These are phyloP conservation scores for Fistulifera solaris DNA, from an alignment of 108 stramenopile genomes.

Conservation along the genomic window DNA sequence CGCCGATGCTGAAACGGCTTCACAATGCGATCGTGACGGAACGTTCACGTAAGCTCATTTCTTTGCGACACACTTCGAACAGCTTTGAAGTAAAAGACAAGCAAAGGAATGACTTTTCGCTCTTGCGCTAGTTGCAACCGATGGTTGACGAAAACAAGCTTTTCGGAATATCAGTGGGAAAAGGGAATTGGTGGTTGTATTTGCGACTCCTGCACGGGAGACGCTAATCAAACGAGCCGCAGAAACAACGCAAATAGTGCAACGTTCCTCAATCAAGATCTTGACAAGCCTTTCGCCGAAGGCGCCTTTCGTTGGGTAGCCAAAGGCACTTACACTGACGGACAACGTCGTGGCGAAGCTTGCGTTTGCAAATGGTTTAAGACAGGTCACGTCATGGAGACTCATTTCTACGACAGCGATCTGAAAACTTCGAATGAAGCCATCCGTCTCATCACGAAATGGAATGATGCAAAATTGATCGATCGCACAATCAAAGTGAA, in stretches of 20 bases:
- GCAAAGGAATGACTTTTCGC: slow-evolving; percentile 7
- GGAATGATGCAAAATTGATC: slow-evolving; percentile 22
- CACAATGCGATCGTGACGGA: no score
- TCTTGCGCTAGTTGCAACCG: slow-evolving; percentile 14
- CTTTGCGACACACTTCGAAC: no score
- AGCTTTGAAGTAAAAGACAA: no score
- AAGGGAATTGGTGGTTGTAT: slow-evolving; percentile 8
- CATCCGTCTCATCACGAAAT: slow-evolving; percentile 20
- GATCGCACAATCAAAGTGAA: slow-evolving; percentile 26
- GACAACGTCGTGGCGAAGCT: slow-evolving; percentile 15
- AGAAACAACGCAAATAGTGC: slow-evolving; percentile 18
- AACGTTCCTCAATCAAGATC: slow-evolving; percentile 11
- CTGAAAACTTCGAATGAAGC: slow-evolving; percentile 22
- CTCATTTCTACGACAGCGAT: slow-evolving; percentile 24
- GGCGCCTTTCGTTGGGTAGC: slow-evolving; percentile 34
- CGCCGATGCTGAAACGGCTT: no score
- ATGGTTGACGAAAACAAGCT: slow-evolving; percentile 3
- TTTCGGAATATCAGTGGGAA: slow-evolving; percentile 18
- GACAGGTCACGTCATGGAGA: slow-evolving; percentile 22
- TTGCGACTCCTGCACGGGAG: not conserved
- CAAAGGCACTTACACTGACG: slow-evolving; percentile 24
- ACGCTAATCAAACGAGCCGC: slow-evolving; percentile 19
- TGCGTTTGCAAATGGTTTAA: slow-evolving; percentile 45
- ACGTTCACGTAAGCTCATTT: no score
- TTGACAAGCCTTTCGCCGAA: slow-evolving; percentile 26